These are phyloP conservation scores for Aspergillus olivimuriae DNA, from an alignment of 495 filamentous ascomycete species.

Conservation along the genomic window DNA sequence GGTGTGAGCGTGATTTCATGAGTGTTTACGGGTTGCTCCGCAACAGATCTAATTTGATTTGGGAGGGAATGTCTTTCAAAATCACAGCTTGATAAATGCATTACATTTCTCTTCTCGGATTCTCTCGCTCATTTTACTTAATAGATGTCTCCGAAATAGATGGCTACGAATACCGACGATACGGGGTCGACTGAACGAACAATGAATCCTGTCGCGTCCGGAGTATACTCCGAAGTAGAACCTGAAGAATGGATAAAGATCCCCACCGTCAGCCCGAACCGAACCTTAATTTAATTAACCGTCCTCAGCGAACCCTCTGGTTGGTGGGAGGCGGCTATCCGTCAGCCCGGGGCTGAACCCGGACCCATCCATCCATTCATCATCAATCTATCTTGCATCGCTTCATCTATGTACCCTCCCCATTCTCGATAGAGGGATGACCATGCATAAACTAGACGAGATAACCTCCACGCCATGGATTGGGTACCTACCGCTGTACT, in stretches of 20 bases:
- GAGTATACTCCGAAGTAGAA: no score
- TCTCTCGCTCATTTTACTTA: background rate
- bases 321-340: background rate
- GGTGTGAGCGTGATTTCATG: constrained; percentile 20
- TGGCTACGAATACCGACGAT: no score
- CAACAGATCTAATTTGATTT: constrained; percentile 4
- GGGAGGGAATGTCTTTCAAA: constrained; percentile 4
- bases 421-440: no score
- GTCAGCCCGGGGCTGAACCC: background rate
- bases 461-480: no score
- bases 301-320: no score
- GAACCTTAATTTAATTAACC: background rate
- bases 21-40: constrained; percentile 2
- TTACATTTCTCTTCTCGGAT: background rate
- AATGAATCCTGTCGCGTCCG: no score
- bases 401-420: no score
- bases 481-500: no score
- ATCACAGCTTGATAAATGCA: background rate
- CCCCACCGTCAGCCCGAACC: background rate
- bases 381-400: no score
- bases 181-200: no score
- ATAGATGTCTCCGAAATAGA: background rate
- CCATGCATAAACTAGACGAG: no score
- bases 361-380: background rate
- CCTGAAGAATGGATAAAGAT: no score